These are phyloP conservation scores for Reticulascus tulasneorum DNA, from an alignment of 2,329 filamentous ascomycete species.

Conservation along the genomic window DNA sequence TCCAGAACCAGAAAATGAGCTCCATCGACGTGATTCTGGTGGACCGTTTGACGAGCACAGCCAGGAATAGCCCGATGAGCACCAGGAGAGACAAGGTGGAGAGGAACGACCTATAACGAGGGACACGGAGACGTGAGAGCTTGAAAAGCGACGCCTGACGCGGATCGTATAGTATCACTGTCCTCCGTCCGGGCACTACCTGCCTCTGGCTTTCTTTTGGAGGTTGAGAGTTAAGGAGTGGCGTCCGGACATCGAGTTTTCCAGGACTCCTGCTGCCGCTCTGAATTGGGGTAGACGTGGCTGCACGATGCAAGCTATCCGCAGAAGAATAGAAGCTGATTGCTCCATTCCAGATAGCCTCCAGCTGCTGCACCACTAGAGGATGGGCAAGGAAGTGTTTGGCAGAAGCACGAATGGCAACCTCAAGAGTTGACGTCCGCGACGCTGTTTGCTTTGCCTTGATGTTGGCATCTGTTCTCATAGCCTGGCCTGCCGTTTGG, in stretches of 20 bases:
- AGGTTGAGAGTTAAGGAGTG: constrained; percentile 40
- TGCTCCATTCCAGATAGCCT: constrained; percentile 93
- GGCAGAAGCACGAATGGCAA: constrained; percentile 87
- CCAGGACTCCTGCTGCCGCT: constrained; percentile 18
- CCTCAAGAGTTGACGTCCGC: constrained; percentile 84
- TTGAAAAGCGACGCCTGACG: constrained; percentile 88
- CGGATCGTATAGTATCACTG: constrained; percentile 85
- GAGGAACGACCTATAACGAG: constrained; percentile 85
- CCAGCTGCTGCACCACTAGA: constrained; percentile 88
- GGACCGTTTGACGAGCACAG: constrained; percentile 73
- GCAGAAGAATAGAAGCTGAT: constrained; percentile 91
- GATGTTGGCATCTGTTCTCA: constrained; percentile 30
- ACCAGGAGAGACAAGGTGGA: constrained; percentile 85
- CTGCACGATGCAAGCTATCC: constrained; percentile 72
- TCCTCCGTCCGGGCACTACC: constrained; percentile 53
- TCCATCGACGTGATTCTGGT: constrained; percentile 79
- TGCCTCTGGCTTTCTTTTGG: constrained; percentile 25
- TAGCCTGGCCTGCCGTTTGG: constrained; percentile 34
- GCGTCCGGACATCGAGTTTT: constrained; percentile 44
- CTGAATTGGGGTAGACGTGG: constrained; percentile 24
- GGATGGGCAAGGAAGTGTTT: constrained; percentile 92
- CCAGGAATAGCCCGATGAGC: constrained; percentile 78
- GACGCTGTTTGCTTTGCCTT: constrained; percentile 56
- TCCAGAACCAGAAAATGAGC: constrained; percentile 96
- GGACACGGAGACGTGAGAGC: constrained; percentile 83